Conservation (phyloP, 495 filamentous ascomycete species). For the Neurospora pannonica region DNA sequence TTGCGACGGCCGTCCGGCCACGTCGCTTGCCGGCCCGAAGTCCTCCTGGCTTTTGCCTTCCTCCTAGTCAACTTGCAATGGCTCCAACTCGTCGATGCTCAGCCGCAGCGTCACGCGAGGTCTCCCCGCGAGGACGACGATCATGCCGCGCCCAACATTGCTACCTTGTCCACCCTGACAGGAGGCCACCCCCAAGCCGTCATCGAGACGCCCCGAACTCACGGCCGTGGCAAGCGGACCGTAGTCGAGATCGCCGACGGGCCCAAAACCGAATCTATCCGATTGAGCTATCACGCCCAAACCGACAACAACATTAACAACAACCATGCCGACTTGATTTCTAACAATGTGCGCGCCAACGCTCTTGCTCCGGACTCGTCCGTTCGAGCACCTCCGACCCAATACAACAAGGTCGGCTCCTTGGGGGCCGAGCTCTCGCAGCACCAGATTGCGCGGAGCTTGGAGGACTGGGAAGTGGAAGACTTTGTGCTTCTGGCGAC, state of each 20-base stretch:
- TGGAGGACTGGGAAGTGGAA: conserved; percentile 99
- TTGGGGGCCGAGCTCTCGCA: conserved; percentile 55
- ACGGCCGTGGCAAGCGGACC: conserved; percentile 18
- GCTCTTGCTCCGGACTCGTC: conserved; percentile 82
- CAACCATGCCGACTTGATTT: conserved; percentile 33
- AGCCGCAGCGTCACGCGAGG: conserved; percentile 41
- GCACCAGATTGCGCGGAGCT: conserved; percentile 83
- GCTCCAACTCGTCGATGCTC: conserved; percentile 45
- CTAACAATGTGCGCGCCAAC: conserved; percentile 85
- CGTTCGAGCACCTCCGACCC: conserved; percentile 73
- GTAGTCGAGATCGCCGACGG: conserved; percentile 6
- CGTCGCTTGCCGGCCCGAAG: conserved; percentile 36
- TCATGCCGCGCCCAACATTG: conserved; percentile 16
- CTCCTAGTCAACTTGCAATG: conserved; percentile 42
- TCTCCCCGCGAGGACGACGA: conserved; percentile 22
- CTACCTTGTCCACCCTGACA: conserved; percentile 13
- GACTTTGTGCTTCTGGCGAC: conserved; percentile 99
- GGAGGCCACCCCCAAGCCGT: conserved; percentile 7
- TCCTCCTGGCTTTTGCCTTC: conserved; percentile 41
- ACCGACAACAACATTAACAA: conserved; percentile 9
- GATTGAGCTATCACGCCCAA: background rate
- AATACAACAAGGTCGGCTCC: conserved; percentile 47
- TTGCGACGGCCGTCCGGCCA: conserved; percentile 47
- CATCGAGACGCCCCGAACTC: conserved; percentile 15
- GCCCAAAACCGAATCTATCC: background rate